Evolutionary conservation across 495 filamentous ascomycete genomes (phyloP), one percentile per base, ranked within the genome.

Genomic region (Chaetomium cochliodes): DNA sequence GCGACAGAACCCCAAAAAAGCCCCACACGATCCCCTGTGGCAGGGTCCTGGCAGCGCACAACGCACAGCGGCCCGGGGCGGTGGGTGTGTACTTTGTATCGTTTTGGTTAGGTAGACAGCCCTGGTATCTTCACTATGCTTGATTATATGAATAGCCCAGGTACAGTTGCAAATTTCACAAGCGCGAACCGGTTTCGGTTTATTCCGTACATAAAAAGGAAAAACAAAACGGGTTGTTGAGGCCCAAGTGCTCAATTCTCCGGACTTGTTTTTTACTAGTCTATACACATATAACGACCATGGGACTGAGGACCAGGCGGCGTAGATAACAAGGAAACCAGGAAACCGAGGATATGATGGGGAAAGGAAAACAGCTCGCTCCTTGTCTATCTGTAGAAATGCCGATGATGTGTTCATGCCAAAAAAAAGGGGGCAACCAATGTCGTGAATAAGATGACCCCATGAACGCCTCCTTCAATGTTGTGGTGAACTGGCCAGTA

Each of bases 401-500:
- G 50, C 60, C 46, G 50, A 63, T 37, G 51, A 62, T 55, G 60
- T 55, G 37, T 30, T 53, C 39, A 56, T 47, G 60, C 58, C 58
- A 25, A 9, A 26, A 15, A 18, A 23, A 18, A 42, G 12, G 33
- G 37, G 47, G 49, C 6, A 0, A 6, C 59, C 22, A 9, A 41
- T 62, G 20, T 42, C 33, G 47, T n/a, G 30, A 65, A 47, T 68
- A 62, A 58, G 44, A 59, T 55, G 41, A 63, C 37, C 60, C 62
- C 52, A 59, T 50, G 28, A 65, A 67, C 67, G 64, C 67, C 64
- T 57, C 63, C 59, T 55, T 41, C 53, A 55, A 51, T 44, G 53
- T 47, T 62, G 62, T 62, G 62, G 60, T 62, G 65, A 63, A 63
- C 54, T 46, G 55, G 47, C 55, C 60, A 54, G 55, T 52, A 64